Base-by-base conservation (phyloP, 495 filamentous ascomycete genomes). In the Trichocladium antarcticum region DNA sequence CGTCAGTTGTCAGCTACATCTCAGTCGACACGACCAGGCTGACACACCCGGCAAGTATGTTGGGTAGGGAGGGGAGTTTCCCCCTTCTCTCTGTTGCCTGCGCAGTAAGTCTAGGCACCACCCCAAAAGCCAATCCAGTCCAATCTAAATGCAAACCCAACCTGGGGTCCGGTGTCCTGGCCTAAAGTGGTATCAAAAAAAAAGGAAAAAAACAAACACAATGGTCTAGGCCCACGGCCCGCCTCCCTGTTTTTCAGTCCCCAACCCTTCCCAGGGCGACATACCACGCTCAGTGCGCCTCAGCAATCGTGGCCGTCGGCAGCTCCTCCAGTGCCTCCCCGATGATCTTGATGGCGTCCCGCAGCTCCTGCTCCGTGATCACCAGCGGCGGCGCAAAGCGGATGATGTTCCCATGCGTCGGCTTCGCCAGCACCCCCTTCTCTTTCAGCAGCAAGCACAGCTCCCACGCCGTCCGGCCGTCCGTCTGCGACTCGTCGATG, bases 401-500 rank as follows among this genome's bases (percentile, higher is more conserved):
- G 43, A 96, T 97, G 68, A 97, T 97, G 64, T 97, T 96, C 57
- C 94, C 80, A 67, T 98, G 92, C 29, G 93, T 99, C 9, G 93
- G 93, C 77, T 99, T 99, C 49, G 92, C 92, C 77, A 98, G 66
- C 46, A 98, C 70, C 39, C 92, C 92, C 76, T 95, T 97, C 66
- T 82, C 80, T 76, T 97, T 97, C 72, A 97, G 77, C 62, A 96
- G 62, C 73, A 98, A 80, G 63, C 93, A 98, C 46, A 98, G 70
- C 66, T 98, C 90, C 92, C 92, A 98, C n/a, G 93, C 89, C 35
- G 79, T 82, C 66, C 88, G 84, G 14, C 89, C 89, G 38, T 78
- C 80, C 8, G 86, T 82, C 67, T 49, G 34, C 84, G 82, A 49
- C 73, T 99, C 93, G 63, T 99, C 89, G 56, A 99, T 95, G 29